These are phyloP conservation scores for Ophiostoma populinum DNA, from an alignment of 2,329 filamentous ascomycete species.

Conservation along the genomic window DNA sequence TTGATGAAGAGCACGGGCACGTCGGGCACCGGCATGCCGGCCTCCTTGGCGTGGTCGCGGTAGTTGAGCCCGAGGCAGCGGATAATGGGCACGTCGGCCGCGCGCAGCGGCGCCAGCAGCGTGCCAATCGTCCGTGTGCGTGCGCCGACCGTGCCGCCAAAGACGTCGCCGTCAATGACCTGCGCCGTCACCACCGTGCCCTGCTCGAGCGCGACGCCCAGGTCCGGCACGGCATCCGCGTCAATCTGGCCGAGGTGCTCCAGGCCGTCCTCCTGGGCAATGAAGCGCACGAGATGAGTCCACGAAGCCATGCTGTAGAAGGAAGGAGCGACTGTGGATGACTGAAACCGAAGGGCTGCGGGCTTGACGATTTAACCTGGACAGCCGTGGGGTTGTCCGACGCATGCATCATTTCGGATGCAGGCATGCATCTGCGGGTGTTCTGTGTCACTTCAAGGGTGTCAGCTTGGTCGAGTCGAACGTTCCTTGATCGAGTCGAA, in stretches of 20 bases:
- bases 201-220: conserved; percentile 19
- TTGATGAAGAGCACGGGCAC: conserved; percentile 22
- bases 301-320: conserved; percentile 12
- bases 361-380: no score
- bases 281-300: conserved; percentile 24
- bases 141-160: conserved; percentile 19
- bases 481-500: no score
- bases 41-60: conserved; percentile 22
- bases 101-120: conserved; percentile 19
- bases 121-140: conserved; percentile 13
- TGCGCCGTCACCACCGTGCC: conserved; percentile 18
- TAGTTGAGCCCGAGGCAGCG: conserved; percentile 30
- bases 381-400: no score
- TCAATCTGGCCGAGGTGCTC: conserved; percentile 23
- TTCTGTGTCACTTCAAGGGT: no score
- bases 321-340: background rate
- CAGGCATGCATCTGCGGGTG: no score
- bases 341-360: background rate
- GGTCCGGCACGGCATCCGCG: conserved; percentile 16
- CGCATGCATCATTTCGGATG: no score
- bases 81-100: conserved; percentile 21
- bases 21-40: conserved; percentile 19
- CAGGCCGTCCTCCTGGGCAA: conserved; percentile 23
- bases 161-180: conserved; percentile 19
- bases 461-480: no score